Conservation (phyloP, 2,329 filamentous ascomycete genomes). For the Claviceps africana region DNA sequence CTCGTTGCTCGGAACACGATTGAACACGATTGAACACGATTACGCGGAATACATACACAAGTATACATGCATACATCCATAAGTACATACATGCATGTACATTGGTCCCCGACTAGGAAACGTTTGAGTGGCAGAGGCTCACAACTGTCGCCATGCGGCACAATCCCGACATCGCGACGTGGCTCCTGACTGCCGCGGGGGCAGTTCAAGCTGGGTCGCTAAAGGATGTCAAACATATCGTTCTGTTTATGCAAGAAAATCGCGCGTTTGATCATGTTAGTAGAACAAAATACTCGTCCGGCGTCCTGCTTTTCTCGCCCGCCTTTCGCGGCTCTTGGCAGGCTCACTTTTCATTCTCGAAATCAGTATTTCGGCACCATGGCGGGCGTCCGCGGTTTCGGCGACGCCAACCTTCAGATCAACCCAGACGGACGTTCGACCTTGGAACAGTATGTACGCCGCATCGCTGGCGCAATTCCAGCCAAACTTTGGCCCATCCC, state of each 20-base stretch:
- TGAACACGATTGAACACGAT: no score
- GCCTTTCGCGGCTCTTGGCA: background rate
- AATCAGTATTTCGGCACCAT: slow-evolving; percentile 39
- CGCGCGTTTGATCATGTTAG: slow-evolving; percentile 19
- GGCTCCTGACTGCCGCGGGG: slow-evolving; percentile 8
- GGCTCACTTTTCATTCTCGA: background rate
- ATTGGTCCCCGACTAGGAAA: no score
- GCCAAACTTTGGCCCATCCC: background rate
- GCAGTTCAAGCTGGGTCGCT: slow-evolving; percentile 23
- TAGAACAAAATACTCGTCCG: background rate
- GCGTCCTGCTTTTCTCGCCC: no score
- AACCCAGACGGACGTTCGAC: slow-evolving; percentile 24
- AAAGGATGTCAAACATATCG: slow-evolving; percentile 39
- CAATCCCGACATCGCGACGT: background rate
- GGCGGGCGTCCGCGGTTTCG: slow-evolving; percentile 40
- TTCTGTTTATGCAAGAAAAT: slow-evolving; percentile 42
- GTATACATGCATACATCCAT: background rate
- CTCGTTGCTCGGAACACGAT: background rate
- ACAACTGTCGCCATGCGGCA: background rate
- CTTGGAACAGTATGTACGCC: slow-evolving; percentile 36
- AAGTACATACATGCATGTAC: background rate
- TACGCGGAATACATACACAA: no score
- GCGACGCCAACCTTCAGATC: slow-evolving; percentile 23
- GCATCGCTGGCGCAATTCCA: background rate
- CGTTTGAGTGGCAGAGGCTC: background rate